phyloP scores from a whole-genome alignment of 352 stramenopile species.

The Globisporangium heterothallicum region DNA sequence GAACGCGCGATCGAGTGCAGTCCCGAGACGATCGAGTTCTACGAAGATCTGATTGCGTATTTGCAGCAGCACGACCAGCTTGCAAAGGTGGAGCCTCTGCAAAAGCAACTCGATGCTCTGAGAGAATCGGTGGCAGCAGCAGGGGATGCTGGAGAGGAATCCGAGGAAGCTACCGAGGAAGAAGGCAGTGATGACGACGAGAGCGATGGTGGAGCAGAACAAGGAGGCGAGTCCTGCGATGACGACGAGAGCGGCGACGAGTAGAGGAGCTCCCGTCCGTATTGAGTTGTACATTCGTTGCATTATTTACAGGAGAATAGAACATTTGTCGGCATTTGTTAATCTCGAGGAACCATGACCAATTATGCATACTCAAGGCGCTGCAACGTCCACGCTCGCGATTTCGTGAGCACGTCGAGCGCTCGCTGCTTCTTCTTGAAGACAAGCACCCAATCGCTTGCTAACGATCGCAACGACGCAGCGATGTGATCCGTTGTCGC shows the following conservation, averaged over 20 bases:
- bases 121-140: neutral
- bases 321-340: neutral
- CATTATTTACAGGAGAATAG: neutral
- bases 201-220: too few relatives aligned
- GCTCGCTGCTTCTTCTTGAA: conserved; percentile 38
- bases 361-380: conserved; percentile 27
- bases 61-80: conserved; percentile 26
- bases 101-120: conserved; percentile 3
- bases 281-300: too few relatives aligned
- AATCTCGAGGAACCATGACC: neutral
- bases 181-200: neutral
- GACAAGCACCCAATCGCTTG: conserved; percentile 29
- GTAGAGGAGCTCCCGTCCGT: too few relatives aligned
- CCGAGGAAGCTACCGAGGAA: neutral
- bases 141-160: conserved; percentile 5
- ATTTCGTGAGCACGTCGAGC: conserved; percentile 39
- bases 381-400: conserved; percentile 34
- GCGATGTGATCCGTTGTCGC: neutral
- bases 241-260: neutral
- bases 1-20: conserved; percentile 38
- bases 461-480: conserved; percentile 13
- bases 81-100: conserved; percentile 15
- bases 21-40: conserved; percentile 38
- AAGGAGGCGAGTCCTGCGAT: neutral
- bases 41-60: conserved; percentile 41